Evolutionary conservation across 2,329 filamentous ascomycete species (phyloP).

Genomic region (Elsinoe batatas): DNA sequence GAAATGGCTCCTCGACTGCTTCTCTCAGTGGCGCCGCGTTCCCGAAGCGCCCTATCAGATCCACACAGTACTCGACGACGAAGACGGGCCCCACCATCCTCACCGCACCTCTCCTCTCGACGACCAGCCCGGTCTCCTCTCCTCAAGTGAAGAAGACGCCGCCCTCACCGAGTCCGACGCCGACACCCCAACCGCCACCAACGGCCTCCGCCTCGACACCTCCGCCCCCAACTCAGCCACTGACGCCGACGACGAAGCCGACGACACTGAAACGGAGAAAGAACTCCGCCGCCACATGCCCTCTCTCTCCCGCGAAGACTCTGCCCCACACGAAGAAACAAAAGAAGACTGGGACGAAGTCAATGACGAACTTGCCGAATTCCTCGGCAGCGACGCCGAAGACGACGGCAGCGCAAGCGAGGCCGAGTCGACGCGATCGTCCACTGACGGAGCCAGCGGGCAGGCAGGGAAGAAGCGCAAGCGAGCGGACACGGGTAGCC

Average conservation of each 20-base stretch:
- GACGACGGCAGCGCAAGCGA: slow-evolving; percentile 40
- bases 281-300: slow-evolving; percentile 40
- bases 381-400: slow-evolving; percentile 50
- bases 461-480: slow-evolving; percentile 25
- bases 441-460: slow-evolving; percentile 12
- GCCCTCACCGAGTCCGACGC: slow-evolving; percentile 31
- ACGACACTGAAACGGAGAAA: slow-evolving; percentile 12
- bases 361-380: slow-evolving; percentile 67
- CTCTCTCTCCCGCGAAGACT: slow-evolving; percentile 31
- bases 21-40: slow-evolving; percentile 72
- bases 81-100: slow-evolving; percentile 17
- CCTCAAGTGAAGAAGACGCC: slow-evolving; percentile 38
- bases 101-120: slow-evolving; percentile 26
- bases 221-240: slow-evolving; percentile 22
- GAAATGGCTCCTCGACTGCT: slow-evolving; percentile 77
- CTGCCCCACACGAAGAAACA: slow-evolving; percentile 22
- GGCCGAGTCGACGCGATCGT: slow-evolving; percentile 26
- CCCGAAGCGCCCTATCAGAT: slow-evolving; percentile 74
- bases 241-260: slow-evolving; percentile 21
- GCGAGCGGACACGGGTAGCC: slow-evolving; percentile 26
- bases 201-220: slow-evolving; percentile 20
- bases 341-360: slow-evolving; percentile 35
- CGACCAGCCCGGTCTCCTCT: slow-evolving; percentile 28
- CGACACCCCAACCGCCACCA: slow-evolving; percentile 20
- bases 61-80: slow-evolving; percentile 60